phyloP scores from a whole-genome alignment of 1,284 basidiomycete species.

The Rhodotorula glutinis region DNA sequence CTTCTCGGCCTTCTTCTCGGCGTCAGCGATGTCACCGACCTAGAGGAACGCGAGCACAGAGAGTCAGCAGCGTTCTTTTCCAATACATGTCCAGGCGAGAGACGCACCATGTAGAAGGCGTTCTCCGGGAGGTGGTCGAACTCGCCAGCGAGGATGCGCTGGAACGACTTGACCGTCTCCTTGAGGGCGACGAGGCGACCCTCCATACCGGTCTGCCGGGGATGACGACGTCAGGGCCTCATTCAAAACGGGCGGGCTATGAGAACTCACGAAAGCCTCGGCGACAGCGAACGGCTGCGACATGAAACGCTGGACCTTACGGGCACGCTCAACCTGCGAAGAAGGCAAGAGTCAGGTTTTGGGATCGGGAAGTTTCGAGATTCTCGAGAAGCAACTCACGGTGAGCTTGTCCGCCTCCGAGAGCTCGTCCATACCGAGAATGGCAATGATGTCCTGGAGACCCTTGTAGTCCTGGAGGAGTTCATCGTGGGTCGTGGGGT shows the following conservation, averaged over 20 bases:
- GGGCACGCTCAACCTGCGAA: constrained; percentile 57
- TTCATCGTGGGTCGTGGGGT: constrained; percentile 88
- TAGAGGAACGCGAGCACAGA: too few species aligned
- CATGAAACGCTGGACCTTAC: constrained; percentile 62
- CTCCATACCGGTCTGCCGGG: background rate
- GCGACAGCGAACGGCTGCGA: constrained; percentile 99
- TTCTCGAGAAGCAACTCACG: constrained; percentile 46
- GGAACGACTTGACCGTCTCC: constrained; percentile 58
- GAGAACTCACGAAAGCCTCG: constrained; percentile 68
- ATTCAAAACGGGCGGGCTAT: background rate
- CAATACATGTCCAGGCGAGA: too few species aligned
- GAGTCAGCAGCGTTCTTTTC: too few species aligned
- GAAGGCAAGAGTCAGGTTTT: constrained; percentile 46
- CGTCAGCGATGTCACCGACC: constrained; percentile 89
- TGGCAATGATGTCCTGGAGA: constrained; percentile 85
- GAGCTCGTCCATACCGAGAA: constrained; percentile 98
- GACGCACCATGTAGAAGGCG: constrained; percentile 48
- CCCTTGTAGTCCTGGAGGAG: constrained; percentile 99
- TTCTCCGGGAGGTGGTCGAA: constrained; percentile 92
- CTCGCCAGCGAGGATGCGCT: constrained; percentile 86
- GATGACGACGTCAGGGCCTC: background rate
- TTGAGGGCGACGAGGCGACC: constrained; percentile 90
- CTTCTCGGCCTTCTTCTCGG: constrained; percentile 92
- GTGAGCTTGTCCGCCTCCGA: constrained; percentile 99
- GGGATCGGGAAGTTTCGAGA: too few species aligned